phyloP scores from a whole-genome alignment of 768 basidiomycete species.

The Suillus hirtellus region DNA sequence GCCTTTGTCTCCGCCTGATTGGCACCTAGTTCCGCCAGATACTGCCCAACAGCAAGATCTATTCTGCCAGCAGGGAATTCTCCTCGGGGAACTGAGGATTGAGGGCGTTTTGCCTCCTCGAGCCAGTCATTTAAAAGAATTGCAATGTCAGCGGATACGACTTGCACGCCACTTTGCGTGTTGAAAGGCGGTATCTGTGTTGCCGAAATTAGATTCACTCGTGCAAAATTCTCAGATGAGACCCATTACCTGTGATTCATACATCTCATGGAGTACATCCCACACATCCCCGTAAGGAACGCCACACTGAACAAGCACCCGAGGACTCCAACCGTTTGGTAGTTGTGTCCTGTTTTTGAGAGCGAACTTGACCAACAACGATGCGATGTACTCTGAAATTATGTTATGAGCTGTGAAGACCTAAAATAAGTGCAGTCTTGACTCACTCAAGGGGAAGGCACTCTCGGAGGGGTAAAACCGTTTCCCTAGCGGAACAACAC shows the following conservation, averaged over 20 bases:
- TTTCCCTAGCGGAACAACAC: constrained; percentile 72
- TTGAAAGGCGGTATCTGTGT: constrained; percentile 80
- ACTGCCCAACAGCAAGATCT: constrained; percentile 71
- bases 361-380: constrained; percentile 73
- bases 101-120: constrained; percentile 71
- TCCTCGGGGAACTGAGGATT: constrained; percentile 57
- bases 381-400: constrained; percentile 67
- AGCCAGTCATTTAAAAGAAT: constrained; percentile 81
- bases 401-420: background rate
- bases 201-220: constrained; percentile 10
- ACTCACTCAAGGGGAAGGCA: constrained; percentile 84
- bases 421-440: constrained; percentile 8
- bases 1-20: constrained; percentile 60
- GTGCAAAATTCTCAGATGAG: constrained; percentile 6
- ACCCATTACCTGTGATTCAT: constrained; percentile 76
- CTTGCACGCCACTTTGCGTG: constrained; percentile 74
- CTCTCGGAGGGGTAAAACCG: constrained; percentile 90
- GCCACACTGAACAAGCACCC: constrained; percentile 76
- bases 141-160: constrained; percentile 80
- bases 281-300: constrained; percentile 83
- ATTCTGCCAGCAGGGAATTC: constrained; percentile 81
- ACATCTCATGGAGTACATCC: constrained; percentile 83
- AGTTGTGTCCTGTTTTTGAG: constrained; percentile 58
- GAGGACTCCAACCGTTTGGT: constrained; percentile 80
- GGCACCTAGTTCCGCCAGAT: constrained; percentile 68